Evolutionary conservation across 73 alveolate genomes (phyloP), one percentile per base, ranked within the genome.

Genomic region (Uronychia binucleata): DNA sequence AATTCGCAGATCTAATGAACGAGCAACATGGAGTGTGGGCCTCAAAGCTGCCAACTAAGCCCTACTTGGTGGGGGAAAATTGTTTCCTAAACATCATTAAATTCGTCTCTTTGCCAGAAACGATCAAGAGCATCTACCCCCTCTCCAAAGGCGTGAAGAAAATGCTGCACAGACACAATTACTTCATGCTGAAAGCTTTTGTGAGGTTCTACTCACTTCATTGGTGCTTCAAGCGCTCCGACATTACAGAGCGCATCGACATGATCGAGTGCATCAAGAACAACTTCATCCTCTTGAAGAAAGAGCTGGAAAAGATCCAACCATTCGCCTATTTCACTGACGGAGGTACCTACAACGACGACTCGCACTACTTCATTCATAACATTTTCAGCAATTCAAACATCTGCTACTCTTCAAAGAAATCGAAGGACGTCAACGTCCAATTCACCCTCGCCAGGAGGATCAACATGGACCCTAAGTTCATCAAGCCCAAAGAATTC

Each of bases 281-380:
- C 34, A 78, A 86, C 30, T 33, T 86, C 0, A 27, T n/a, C 1
- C 1, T 34, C 34, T 26, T 11, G 14, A 27, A 28, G 1, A n/a
- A 59, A 0, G 27, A 34, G 31, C 33, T 30, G 27, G 82, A 78
- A 58, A 58, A 35, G 57, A 57, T 86, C 58, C 14, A 58, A 30
- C 92, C 92, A 5, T 86, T 35, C 77, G 74, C 84, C 19, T 86
- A 34, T 67, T 59, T 28, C 33, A 79, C 88, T n/a, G 92, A 86
- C 33, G 92, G 92, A 0, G 92, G 92, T 25, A 77, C 92, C 0
- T 86, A 86, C 79, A 78, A 86, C 28, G 83, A 79, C 35, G 84
- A 67, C 31, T 27, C 13, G 1, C n/a, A 81, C 58, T 86, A 86
- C 84, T 86, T 86, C 67, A 86, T 86, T 1, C 83, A 86, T 28